These are phyloP conservation scores for Globisporangium orthogonon DNA, from an alignment of 352 stramenopile species.

Conservation along the genomic window DNA sequence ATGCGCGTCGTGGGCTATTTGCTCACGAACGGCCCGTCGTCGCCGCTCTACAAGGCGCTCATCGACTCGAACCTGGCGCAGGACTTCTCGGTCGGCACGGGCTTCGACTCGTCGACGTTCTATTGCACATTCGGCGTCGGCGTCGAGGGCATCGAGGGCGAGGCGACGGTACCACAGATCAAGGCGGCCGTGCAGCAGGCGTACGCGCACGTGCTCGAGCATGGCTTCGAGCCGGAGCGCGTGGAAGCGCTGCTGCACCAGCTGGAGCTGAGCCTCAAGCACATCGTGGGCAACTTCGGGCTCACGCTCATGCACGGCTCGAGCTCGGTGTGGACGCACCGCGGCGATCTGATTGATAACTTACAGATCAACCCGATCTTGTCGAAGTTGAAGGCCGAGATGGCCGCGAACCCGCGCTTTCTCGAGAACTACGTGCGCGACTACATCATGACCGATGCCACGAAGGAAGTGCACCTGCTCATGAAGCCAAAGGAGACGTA, in stretches of 20 bases:
- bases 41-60: constrained; percentile 75
- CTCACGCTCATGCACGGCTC: constrained; percentile 69
- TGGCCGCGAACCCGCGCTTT: constrained; percentile 57
- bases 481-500: constrained; percentile 67
- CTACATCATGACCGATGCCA: constrained; percentile 40
- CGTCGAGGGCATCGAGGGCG: constrained; percentile 61
- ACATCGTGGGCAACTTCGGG: constrained; percentile 80
- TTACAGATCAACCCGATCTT: constrained; percentile 68
- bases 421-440: constrained; percentile 53
- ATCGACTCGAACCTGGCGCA: constrained; percentile 73
- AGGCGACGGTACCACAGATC: constrained; percentile 48
- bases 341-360: constrained; percentile 55
- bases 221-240: constrained; percentile 70
- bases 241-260: constrained; percentile 74
- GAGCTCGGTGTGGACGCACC: constrained; percentile 66
- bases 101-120: constrained; percentile 75
- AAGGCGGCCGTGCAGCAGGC: constrained; percentile 46
- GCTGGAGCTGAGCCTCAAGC: constrained; percentile 78
- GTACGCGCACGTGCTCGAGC: constrained; percentile 42
- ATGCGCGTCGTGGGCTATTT: constrained; percentile 74
- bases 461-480: constrained; percentile 58
- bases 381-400: constrained; percentile 45
- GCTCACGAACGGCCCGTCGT: constrained; percentile 72
- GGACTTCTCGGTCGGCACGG: constrained; percentile 72
- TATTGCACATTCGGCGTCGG: constrained; percentile 75